Evolutionary conservation across 164 flowering plant genomes (phyloP).

Genomic region (Nymphaea colorata): DNA sequence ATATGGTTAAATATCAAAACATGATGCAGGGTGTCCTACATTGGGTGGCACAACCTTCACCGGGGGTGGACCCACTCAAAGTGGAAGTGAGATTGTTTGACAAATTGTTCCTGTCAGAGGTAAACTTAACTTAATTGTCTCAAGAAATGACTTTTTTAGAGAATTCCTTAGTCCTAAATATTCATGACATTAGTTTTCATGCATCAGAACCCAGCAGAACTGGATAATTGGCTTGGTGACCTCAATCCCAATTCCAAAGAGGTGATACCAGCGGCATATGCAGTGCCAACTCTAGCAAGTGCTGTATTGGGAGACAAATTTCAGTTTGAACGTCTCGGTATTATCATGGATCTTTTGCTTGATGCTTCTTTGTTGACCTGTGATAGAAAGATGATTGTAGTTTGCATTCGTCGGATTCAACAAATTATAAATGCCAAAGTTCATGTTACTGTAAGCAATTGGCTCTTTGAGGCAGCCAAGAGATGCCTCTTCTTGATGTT

Average conservation of each 20-base stretch:
- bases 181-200: background rate
- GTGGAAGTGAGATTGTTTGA: slow-evolving; percentile 92
- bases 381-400: background rate
- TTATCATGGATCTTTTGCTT: background rate
- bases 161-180: background rate
- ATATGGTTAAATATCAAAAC: slow-evolving; percentile 1
- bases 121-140: slow-evolving; percentile 7
- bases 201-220: slow-evolving; percentile 81
- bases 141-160: background rate
- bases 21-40: slow-evolving; percentile 77
- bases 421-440: too few relatives aligned
- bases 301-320: slow-evolving; percentile 65
- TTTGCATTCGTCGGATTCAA: too few relatives aligned
- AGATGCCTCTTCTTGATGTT: too few relatives aligned
- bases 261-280: slow-evolving; percentile 59
- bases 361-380: background rate
- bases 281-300: slow-evolving; percentile 41
- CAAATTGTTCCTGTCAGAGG: slow-evolving; percentile 80
- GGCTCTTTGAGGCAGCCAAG: too few relatives aligned
- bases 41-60: slow-evolving; percentile 88
- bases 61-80: slow-evolving; percentile 66
- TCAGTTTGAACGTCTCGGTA: slow-evolving; percentile 97
- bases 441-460: too few relatives aligned
- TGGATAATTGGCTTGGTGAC: slow-evolving; percentile 76
- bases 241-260: slow-evolving; percentile 73